phyloP scores from a whole-genome alignment of 78 protist genomes.

The Mantamonas sphyraenae region DNA sequence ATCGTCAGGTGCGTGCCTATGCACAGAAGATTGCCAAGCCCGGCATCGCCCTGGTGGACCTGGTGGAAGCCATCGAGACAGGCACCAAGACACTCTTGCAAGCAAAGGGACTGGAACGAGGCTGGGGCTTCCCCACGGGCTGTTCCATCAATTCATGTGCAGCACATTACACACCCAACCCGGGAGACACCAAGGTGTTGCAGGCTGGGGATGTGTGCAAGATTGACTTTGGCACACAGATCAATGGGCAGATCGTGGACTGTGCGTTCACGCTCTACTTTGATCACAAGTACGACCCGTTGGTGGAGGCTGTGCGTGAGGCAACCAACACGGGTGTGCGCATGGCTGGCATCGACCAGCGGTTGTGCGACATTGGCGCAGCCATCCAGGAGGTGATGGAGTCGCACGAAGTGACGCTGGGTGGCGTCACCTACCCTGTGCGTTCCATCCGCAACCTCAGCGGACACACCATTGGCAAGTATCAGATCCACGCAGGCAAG shows the following conservation, averaged over 20 bases:
- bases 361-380: constrained; percentile 91
- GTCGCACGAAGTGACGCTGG: constrained; percentile 87
- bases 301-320: constrained; percentile 70
- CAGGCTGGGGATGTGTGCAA: constrained; percentile 87
- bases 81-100: constrained; percentile 41
- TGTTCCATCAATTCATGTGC: constrained; percentile 90
- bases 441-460: constrained; percentile 83
- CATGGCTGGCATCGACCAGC: constrained; percentile 88
- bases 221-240: constrained; percentile 96
- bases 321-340: constrained; percentile 68
- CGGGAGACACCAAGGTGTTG: constrained; percentile 93
- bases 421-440: constrained; percentile 78
- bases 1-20: constrained; percentile 54
- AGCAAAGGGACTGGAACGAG: constrained; percentile 68
- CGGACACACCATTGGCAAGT: constrained; percentile 93
- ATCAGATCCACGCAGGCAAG: constrained; percentile 92
- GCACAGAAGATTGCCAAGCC: constrained; percentile 59
- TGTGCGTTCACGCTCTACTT: constrained; percentile 89
- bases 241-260: constrained; percentile 91
- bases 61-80: constrained; percentile 68
- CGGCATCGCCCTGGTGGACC: constrained; percentile 67
- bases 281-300: constrained; percentile 72
- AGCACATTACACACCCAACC: constrained; percentile 98
- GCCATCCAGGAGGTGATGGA: constrained; percentile 96
- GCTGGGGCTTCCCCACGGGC: constrained; percentile 92